A percentile compares a stretch with the other conserved stretches of the same genome.
phyloP scores from a whole-genome alignment of 768 basidiomycete genomes.

The Trametes gibbosa region DNA sequence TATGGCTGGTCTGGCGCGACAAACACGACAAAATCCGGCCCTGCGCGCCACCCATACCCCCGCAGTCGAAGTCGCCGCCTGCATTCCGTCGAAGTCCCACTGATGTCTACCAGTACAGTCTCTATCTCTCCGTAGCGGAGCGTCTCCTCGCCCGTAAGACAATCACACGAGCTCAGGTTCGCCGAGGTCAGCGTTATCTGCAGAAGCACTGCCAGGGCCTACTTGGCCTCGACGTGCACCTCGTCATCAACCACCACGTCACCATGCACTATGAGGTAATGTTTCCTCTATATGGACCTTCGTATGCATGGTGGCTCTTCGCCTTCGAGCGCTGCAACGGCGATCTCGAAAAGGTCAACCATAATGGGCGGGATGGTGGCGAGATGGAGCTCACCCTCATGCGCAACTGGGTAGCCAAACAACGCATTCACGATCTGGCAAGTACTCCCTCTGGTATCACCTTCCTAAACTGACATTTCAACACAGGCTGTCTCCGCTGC shows the following conservation, averaged over 20 bases:
- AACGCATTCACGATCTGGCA: background rate
- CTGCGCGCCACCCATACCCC: background rate
- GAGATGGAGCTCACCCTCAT: constrained; percentile 6
- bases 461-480: background rate
- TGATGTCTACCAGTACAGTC: background rate
- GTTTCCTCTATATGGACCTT: background rate
- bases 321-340: constrained; percentile 6
- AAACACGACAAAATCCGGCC: background rate
- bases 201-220: background rate
- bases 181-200: background rate
- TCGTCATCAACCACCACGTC: background rate
- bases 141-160: background rate
- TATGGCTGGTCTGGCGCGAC: background rate
- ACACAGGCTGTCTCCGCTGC: background rate
- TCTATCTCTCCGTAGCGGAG: background rate
- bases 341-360: background rate
- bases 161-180: background rate
- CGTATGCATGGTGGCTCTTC: constrained; percentile 6
- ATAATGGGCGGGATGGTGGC: background rate
- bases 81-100: background rate
- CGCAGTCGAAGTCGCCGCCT: background rate
- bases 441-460: background rate
- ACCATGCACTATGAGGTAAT: constrained; percentile 1
- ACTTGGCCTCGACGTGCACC: background rate
- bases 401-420: background rate